A percentile compares a stretch with the other conserved stretches of the same genome.
These are phyloP conservation scores for Rhododendron mucronatum DNA, from an alignment of 148 eudicot species.

Conservation along the genomic window DNA sequence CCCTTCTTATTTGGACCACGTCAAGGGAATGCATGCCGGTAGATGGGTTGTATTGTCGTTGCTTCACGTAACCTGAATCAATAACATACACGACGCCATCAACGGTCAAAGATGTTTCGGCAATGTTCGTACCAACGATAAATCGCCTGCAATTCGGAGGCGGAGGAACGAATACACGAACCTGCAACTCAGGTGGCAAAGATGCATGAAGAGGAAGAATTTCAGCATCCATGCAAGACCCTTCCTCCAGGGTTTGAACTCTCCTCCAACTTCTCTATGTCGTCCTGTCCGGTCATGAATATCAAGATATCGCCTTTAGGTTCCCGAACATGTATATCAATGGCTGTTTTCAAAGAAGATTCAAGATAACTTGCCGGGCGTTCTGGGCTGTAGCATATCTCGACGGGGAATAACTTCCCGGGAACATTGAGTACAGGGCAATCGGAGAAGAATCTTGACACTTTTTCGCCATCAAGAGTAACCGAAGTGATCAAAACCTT, in stretches of 20 bases:
- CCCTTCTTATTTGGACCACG: slow-evolving; percentile 90
- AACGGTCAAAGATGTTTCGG: slow-evolving; percentile 96
- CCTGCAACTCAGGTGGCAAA: slow-evolving; percentile 86
- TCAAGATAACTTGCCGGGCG: slow-evolving; percentile 70
- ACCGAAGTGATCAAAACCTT: slow-evolving; percentile 90
- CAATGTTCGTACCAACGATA: slow-evolving; percentile 91
- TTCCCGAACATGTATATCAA: slow-evolving; percentile 79
- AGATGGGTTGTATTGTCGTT: slow-evolving; percentile 86
- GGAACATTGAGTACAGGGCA: slow-evolving; percentile 92
- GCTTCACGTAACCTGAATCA: slow-evolving; percentile 97
- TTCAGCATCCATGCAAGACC: slow-evolving; percentile 91
- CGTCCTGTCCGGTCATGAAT: slow-evolving; percentile 99
- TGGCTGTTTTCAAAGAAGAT: slow-evolving; percentile 59
- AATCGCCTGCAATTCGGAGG: slow-evolving; percentile 92
- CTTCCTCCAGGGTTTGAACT: slow-evolving; percentile 77
- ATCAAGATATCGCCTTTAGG: slow-evolving; percentile 93
- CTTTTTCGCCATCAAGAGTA: slow-evolving; percentile 96
- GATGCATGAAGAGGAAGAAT: slow-evolving; percentile 95
- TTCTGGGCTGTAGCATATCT: slow-evolving; percentile 58
- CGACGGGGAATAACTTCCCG: slow-evolving; percentile 86
- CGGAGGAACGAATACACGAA: slow-evolving; percentile 87
- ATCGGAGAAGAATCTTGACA: slow-evolving; percentile 71
- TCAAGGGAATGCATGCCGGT: slow-evolving; percentile 97
- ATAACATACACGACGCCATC: slow-evolving; percentile 99
- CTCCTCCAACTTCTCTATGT: slow-evolving; percentile 92